These are phyloP conservation scores for Oleoguttula mirabilis DNA, from an alignment of 495 filamentous ascomycete species.

Conservation along the genomic window DNA sequence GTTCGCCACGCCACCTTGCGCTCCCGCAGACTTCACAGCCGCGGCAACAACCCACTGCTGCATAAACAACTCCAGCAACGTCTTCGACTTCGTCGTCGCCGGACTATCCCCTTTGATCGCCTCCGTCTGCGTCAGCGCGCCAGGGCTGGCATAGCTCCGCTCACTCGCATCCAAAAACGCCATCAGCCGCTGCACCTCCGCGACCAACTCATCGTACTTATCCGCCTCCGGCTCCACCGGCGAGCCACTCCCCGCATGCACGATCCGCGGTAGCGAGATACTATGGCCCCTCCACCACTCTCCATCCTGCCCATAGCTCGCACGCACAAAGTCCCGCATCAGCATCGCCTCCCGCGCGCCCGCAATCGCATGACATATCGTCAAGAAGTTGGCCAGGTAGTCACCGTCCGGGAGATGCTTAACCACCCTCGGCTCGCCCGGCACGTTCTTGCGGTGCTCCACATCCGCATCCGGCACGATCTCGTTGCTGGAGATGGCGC, in stretches of 20 bases:
- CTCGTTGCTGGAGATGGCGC: background rate
- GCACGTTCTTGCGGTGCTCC: conserved; percentile 1
- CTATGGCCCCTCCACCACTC: conserved; percentile 22
- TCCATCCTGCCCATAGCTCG: conserved; percentile 15
- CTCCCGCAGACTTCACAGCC: background rate
- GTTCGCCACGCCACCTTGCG: background rate
- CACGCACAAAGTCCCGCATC: conserved; percentile 2
- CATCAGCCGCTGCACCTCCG: conserved; percentile 24
- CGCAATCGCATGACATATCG: conserved; percentile 20
- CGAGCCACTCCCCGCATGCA: conserved; percentile 10
- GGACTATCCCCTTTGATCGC: background rate
- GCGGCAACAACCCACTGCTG: conserved; percentile 11
- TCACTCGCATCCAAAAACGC: conserved; percentile 18
- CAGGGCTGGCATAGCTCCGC: conserved; percentile 18
- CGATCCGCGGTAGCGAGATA: conserved; percentile 13
- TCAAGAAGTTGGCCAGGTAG: conserved; percentile 20
- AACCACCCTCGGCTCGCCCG: conserved; percentile 12
- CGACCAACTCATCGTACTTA: conserved; percentile 7
- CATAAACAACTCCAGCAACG: conserved; percentile 9
- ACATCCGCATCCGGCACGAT: conserved; percentile 10
- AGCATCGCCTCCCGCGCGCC: conserved; percentile 19
- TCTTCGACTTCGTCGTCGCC: background rate
- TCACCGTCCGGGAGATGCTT: conserved; percentile 18
- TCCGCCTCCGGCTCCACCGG: conserved; percentile 1
- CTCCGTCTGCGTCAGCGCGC: conserved; percentile 6